These are phyloP conservation scores for Ophiostoma sp. DNA, from an alignment of 2,329 filamentous ascomycete genomes.

Conservation along the genomic window DNA sequence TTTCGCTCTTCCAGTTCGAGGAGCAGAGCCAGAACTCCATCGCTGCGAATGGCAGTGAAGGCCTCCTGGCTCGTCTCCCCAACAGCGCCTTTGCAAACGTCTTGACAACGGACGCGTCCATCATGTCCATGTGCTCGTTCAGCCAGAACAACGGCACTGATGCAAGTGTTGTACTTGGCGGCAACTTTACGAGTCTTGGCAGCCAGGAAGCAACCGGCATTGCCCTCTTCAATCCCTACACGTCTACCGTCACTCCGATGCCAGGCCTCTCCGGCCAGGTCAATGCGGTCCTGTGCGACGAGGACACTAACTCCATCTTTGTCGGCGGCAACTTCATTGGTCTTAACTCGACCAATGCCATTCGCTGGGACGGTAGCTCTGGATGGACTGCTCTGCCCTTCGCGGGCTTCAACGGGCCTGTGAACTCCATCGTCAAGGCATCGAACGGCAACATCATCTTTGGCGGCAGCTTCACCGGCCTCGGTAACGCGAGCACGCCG, in stretches of 20 bases:
- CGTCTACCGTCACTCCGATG: slow-evolving; percentile 64
- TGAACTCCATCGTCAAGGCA: slow-evolving; percentile 75
- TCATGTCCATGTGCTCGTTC: slow-evolving; percentile 82
- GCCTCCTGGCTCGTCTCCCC: slow-evolving; percentile 73
- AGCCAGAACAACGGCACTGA: slow-evolving; percentile 59
- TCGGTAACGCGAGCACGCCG: slow-evolving; percentile 72
- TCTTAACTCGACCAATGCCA: slow-evolving; percentile 79
- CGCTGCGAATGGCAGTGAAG: slow-evolving; percentile 70
- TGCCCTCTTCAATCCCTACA: slow-evolving; percentile 72
- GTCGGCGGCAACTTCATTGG: slow-evolving; percentile 82
- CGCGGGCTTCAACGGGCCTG: slow-evolving; percentile 88
- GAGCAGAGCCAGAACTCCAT: slow-evolving; percentile 67
- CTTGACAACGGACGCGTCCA: slow-evolving; percentile 72
- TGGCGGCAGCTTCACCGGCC: slow-evolving; percentile 79
- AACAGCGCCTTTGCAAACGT: slow-evolving; percentile 76
- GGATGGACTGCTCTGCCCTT: slow-evolving; percentile 81
- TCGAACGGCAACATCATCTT: slow-evolving; percentile 83
- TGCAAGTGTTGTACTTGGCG: slow-evolving; percentile 75
- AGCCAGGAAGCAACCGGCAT: slow-evolving; percentile 69
- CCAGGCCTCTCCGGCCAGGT: slow-evolving; percentile 79
- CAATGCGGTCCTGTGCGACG: slow-evolving; percentile 75
- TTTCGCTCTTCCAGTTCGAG: slow-evolving; percentile 82
- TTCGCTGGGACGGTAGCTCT: slow-evolving; percentile 65
- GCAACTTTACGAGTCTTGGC: slow-evolving; percentile 90
- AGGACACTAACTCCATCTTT: slow-evolving; percentile 71